phyloP scores from a whole-genome alignment of 2,329 filamentous ascomycete species.

The Neocatenulostroma microsporum region DNA sequence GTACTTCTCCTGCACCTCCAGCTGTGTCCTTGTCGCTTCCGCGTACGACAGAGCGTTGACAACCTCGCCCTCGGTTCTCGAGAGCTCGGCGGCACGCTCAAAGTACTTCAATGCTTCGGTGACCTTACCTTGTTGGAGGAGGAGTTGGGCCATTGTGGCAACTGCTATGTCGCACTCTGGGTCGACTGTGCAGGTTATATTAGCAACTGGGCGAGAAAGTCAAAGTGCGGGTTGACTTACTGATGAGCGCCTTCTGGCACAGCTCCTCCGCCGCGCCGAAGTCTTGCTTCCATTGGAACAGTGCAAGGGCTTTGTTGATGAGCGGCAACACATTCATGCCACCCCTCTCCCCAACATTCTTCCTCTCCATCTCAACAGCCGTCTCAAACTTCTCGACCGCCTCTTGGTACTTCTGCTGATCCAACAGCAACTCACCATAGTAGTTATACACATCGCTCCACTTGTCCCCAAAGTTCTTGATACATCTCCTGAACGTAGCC shows the following conservation, averaged over 20 bases:
- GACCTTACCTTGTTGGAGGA: slow-evolving; percentile 96
- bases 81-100: slow-evolving; percentile 88
- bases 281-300: slow-evolving; percentile 98
- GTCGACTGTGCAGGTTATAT: too few species aligned
- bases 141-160: slow-evolving; percentile 94
- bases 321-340: slow-evolving; percentile 96
- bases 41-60: slow-evolving; percentile 95
- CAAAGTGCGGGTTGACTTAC: slow-evolving; percentile 58
- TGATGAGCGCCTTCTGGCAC: slow-evolving; percentile 94
- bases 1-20: slow-evolving; percentile 59
- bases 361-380: slow-evolving; percentile 97
- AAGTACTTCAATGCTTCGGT: slow-evolving; percentile 94
- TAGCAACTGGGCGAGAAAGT: too few species aligned
- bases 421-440: slow-evolving; percentile 91
- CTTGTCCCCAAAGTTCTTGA: slow-evolving; percentile 96
- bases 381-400: slow-evolving; percentile 97
- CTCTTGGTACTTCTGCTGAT: slow-evolving; percentile 92
- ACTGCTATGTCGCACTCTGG: slow-evolving; percentile 98
- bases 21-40: slow-evolving; percentile 90
- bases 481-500: slow-evolving; percentile 93
- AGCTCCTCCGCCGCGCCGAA: slow-evolving; percentile 91
- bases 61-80: slow-evolving; percentile 88
- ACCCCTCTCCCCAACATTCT: slow-evolving; percentile 58
- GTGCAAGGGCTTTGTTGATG: slow-evolving; percentile 94
- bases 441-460: slow-evolving; percentile 99